Conservation (phyloP, 768 basidiomycete species). For the Suillus ampliporus region DNA sequence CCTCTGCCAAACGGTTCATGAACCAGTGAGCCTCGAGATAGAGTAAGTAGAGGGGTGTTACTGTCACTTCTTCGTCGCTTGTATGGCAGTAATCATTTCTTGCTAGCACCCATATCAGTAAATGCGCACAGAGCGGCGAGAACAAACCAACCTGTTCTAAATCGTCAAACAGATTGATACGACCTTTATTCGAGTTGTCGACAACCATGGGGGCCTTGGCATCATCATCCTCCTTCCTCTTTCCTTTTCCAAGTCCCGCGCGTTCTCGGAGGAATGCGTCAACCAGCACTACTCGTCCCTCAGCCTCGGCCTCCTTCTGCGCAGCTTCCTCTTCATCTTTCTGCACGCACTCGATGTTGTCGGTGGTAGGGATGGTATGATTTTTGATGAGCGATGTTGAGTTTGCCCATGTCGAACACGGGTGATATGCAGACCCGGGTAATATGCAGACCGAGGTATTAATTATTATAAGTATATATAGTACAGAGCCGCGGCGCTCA, state of each 20-base stretch:
- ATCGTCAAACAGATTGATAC: conserved; percentile 87
- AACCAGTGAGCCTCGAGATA: too few relatives aligned
- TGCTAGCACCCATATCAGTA: conserved; percentile 39
- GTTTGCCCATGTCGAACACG: conserved; percentile 65
- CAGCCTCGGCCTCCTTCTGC: conserved; percentile 67
- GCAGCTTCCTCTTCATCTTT: conserved; percentile 82
- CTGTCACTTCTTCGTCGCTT: conserved; percentile 56
- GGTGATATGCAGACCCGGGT: conserved; percentile 12
- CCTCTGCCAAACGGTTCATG: too few relatives aligned
- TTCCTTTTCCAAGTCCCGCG: conserved; percentile 52
- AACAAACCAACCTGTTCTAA: conserved; percentile 63
- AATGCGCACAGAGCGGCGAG: conserved; percentile 8
- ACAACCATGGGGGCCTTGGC: conserved; percentile 37
- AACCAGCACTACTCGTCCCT: conserved; percentile 74
- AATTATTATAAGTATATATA: too few relatives aligned
- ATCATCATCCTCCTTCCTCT: conserved; percentile 41
- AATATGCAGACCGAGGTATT: too few relatives aligned
- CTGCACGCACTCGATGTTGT: conserved; percentile 84
- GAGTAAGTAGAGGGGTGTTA: too few relatives aligned
- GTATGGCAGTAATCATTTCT: conserved; percentile 50
- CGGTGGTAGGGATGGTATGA: conserved; percentile 86
- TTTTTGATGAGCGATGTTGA: conserved; percentile 91
- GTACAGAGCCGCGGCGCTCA: too few relatives aligned
- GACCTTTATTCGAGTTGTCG: conserved; percentile 49
- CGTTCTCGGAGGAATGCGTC: conserved; percentile 72